Evolutionary conservation across 164 flowering plant genomes (phyloP), one percentile per base, ranked within the genome.

Genomic region (Protea cynaroides): DNA sequence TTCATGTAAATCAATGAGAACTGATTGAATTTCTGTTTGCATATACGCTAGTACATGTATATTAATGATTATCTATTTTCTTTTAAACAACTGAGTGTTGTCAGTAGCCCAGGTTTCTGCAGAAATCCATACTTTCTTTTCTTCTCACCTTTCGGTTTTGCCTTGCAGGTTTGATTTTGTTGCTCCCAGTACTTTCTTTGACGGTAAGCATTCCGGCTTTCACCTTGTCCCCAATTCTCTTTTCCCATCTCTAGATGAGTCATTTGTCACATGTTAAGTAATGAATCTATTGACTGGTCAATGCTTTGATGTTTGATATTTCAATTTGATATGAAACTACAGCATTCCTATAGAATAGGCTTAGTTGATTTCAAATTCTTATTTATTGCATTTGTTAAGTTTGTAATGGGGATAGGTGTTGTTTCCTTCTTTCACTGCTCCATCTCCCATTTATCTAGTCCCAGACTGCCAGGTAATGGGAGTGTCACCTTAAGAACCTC

Each of bases 81-180:
- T 29, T 2, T 29, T 29, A 29, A 29, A 29, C 34, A 29, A 29
- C 34, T 29, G 34, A 29, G 4, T 0, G 34, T 29, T 29, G 34
- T 29, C 34, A 29, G 34, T 29, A 29, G 34, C 5, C 5, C 34
- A 29, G 34, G 34, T 29, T 5, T 29, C 34, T 29, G 34, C 34
- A 29, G 34, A 29, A 29, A 29, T 29, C 34, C 34, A 29, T 29
- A 29, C 34, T 2, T 29, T 29, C 49, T 23, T 52, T 55, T 8
- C 25, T 63, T 0, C 22, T 15, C 50, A 15, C 1, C 3, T 3
- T 49, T 29, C 10, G 7, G 37, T 46, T 36, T 68, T 53, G 13
- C 18, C 8, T 63, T 68, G 40, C 79, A 89, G 98, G 83, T 84
- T 94, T 69, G 99, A 94, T 77, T 94, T 94, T 65, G 88, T 92